phyloP scores from a whole-genome alignment of 2,329 filamentous ascomycete genomes.

The Piedraia hortae region DNA sequence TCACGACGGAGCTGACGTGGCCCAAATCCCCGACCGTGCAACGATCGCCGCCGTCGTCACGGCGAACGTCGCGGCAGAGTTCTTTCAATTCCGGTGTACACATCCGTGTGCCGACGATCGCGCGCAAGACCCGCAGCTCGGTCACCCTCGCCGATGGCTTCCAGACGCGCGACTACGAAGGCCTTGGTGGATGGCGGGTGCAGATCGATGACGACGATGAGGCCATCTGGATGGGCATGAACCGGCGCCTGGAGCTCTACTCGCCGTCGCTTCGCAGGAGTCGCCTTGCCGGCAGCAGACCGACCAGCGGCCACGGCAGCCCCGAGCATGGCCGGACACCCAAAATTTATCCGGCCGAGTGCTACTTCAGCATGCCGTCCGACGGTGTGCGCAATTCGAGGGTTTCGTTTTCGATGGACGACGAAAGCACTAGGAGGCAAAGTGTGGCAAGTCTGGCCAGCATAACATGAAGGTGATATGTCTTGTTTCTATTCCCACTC shows the following conservation, averaged over 20 bases:
- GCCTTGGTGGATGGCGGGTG: slow-evolving; percentile 16
- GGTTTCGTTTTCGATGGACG: slow-evolving; percentile 1
- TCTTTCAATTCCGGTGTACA: slow-evolving; percentile 1
- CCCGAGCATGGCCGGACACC: slow-evolving; percentile 11
- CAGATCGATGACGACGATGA: slow-evolving; percentile 14
- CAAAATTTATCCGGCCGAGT: slow-evolving; percentile 11
- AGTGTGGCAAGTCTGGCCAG: too few relatives aligned
- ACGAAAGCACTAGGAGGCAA: too few relatives aligned
- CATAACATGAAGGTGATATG: too few relatives aligned
- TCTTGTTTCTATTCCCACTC: too few relatives aligned
- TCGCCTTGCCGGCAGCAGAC: slow-evolving; percentile 12
- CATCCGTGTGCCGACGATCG: too few relatives aligned
- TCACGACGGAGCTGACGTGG: background rate
- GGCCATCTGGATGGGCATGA: slow-evolving; percentile 15
- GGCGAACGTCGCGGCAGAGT: slow-evolving; percentile 5
- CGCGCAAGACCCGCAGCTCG: slow-evolving; percentile 1
- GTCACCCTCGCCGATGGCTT: slow-evolving; percentile 4
- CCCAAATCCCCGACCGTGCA: slow-evolving; percentile 1
- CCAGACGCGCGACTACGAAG: slow-evolving; percentile 14
- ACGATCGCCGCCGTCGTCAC: slow-evolving; percentile 9
- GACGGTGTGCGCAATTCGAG: slow-evolving; percentile 1
- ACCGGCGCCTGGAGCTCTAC: slow-evolving; percentile 16
- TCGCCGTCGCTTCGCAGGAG: slow-evolving; percentile 5
- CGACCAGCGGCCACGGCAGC: slow-evolving; percentile 2
- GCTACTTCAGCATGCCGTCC: slow-evolving; percentile 5